Evolutionary conservation across 495 filamentous ascomycete genomes (phyloP), one percentile per base, ranked within the genome.

Genomic region (Talaromyces thailandensis): DNA sequence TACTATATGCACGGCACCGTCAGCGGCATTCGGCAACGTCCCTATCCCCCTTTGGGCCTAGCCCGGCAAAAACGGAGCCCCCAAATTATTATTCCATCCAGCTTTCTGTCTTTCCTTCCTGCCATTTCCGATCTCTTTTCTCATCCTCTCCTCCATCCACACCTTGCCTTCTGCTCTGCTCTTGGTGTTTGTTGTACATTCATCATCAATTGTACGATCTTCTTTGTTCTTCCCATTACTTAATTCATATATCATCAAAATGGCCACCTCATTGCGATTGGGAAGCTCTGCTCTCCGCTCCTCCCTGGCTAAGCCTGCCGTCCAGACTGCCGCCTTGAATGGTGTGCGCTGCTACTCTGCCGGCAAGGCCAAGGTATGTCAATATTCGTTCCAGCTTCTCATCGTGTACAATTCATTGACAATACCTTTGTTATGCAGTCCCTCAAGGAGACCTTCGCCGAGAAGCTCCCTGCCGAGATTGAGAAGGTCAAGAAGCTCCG

Each of bases 401-500:
- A 29, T 55, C 14, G 23, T 16, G 26, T 12, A 11, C 14, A 65
- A 63, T 67, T 62, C 64, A 65, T 66, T 65, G 57, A 14, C 8
- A 69, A 74, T 61, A 73, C 68, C 65, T 70, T 52, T 26, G 63
- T 40, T 69, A 51, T 66, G 31, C 70, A 98, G 95, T 92, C 93
- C 65, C 81, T 99, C 72, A 99, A 99, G 82, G 94, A 99, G 70
- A 92, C 91, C 74, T 99, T 99, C 75, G 93, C 93, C 71, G 94
- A 93, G 74, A 87, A 91, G 71, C 84, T 98, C 59, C 94, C 94
- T 64, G 89, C 85, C 71, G 92, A 98, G 84, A 88, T 96, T 76
- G 95, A 99, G 79, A 89, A 98, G 86, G 92, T 99, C 79, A 99
- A 98, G 90, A 88, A 91, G 73, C 84, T 99, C 69, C 81, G 90